A percentile compares a stretch with the other conserved stretches of the same genome.
phyloP scores from a whole-genome alignment of 257 asterid genomes.

The Forsythia viridissima region DNA sequence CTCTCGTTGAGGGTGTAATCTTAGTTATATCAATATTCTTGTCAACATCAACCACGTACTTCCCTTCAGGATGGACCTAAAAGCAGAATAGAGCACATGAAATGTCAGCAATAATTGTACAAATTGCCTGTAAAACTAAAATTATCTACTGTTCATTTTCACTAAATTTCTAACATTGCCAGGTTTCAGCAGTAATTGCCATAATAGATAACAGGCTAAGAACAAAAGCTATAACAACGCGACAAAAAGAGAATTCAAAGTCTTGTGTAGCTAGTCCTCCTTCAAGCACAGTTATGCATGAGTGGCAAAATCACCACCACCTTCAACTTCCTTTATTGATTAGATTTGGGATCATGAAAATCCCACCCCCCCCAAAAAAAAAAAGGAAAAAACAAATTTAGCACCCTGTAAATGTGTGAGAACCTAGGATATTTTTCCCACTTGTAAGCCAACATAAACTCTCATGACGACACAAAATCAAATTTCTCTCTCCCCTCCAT shows the following conservation, averaged over 20 bases:
- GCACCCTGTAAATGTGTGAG: background rate
- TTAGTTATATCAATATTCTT: conserved; percentile 55
- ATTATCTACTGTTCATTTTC: no score
- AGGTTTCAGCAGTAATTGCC: background rate
- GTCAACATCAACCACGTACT: conserved; percentile 62
- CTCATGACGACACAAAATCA: background rate
- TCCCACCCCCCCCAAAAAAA: no score
- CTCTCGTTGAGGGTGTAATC: conserved; percentile 61
- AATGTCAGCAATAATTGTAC: conserved; percentile 8
- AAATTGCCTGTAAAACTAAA: background rate
- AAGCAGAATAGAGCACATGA: conserved; percentile 18
- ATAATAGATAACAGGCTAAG: background rate
- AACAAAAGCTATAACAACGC: background rate
- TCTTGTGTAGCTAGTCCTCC: background rate
- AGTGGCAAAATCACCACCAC: background rate
- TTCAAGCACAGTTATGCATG: background rate
- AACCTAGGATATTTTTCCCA: background rate
- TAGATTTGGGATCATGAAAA: no score
- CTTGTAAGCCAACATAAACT: background rate
- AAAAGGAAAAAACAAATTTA: background rate
- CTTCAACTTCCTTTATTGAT: no score
- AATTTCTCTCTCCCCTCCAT: background rate
- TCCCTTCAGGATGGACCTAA: conserved; percentile 94
- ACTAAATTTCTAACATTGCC: background rate
- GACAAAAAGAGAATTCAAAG: background rate